Percentiles rank a stretch among this genome's conserved stretches.
These are phyloP conservation scores for Penicillium taxi DNA, from an alignment of 495 filamentous ascomycete genomes.

Conservation along the genomic window DNA sequence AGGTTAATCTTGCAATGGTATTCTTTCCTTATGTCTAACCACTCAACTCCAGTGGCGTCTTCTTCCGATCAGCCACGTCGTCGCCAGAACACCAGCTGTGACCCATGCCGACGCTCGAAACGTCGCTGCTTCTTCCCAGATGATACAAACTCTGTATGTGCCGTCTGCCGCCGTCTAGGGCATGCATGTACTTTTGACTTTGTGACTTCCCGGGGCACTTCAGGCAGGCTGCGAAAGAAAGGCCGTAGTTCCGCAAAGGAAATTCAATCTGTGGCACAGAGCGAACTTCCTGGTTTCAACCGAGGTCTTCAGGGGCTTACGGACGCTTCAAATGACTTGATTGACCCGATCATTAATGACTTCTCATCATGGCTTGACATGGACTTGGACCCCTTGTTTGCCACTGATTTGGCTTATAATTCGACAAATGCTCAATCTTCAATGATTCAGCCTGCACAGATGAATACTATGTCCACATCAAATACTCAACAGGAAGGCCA, in stretches of 20 bases:
- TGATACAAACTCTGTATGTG: slow-evolving; percentile 3
- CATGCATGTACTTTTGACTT: slow-evolving; percentile 22
- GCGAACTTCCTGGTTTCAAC: no score
- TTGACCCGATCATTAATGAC: neutral
- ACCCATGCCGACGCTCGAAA: slow-evolving; percentile 21
- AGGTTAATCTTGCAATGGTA: no score
- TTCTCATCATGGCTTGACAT: slow-evolving; percentile 11
- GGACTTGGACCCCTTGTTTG: slow-evolving; percentile 2
- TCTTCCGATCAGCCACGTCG: no score
- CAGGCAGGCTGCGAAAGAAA: slow-evolving; percentile 1
- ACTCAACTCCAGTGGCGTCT: no score
- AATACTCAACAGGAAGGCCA: no score
- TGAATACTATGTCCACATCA: no score
- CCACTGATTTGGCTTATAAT: neutral
- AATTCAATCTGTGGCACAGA: no score
- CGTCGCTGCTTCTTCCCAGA: slow-evolving; percentile 16
- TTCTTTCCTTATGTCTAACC: no score
- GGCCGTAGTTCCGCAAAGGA: neutral
- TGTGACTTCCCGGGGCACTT: slow-evolving; percentile 5
- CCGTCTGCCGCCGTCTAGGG: slow-evolving; percentile 16
- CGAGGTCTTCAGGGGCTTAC: no score
- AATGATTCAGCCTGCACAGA: neutral
- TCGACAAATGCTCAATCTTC: no score
- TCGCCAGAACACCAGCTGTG: slow-evolving; percentile 23
- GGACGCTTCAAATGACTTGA: neutral